Evolutionary conservation across 352 stramenopile genomes (phyloP).

Genomic region (Globisporangium cylindrosporum): DNA sequence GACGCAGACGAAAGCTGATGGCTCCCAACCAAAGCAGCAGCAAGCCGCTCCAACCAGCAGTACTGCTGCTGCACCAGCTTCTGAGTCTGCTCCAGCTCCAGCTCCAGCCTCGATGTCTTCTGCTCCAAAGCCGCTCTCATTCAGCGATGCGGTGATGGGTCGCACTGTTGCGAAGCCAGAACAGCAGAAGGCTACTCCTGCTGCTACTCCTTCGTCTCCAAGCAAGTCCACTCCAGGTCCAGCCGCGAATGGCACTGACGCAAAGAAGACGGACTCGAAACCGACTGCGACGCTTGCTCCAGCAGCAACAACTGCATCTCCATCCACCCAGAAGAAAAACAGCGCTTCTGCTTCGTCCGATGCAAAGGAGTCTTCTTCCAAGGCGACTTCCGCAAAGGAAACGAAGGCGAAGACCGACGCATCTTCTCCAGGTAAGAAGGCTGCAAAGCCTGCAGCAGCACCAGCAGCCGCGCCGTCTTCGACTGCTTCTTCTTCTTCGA

Average conservation of each 20-base stretch:
- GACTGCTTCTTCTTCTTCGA: background rate
- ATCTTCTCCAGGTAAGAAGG: slow-evolving; percentile 5
- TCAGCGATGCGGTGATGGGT: slow-evolving; percentile 67
- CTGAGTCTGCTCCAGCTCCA: background rate
- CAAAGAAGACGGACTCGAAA: slow-evolving; percentile 11
- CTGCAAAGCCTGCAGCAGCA: background rate
- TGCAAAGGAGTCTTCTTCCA: slow-evolving; percentile 5
- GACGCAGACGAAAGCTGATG: slow-evolving; percentile 15
- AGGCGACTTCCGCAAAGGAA: slow-evolving; percentile 5
- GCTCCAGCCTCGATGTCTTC: slow-evolving; percentile 1
- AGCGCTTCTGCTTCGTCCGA: background rate
- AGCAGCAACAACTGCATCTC: background rate
- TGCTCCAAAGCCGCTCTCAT: slow-evolving; percentile 58
- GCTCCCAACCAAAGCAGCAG: slow-evolving; percentile 9
- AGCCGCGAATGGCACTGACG: background rate
- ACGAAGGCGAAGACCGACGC: background rate
- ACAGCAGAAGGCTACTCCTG: slow-evolving; percentile 7
- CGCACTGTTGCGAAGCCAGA: slow-evolving; percentile 24
- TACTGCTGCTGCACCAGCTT: slow-evolving; percentile 6
- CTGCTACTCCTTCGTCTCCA: background rate
- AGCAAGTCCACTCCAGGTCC: background rate
- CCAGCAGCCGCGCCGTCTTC: background rate
- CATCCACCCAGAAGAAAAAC: slow-evolving; percentile 10
- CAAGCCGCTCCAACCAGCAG: slow-evolving; percentile 1
- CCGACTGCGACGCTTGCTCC: slow-evolving; percentile 10